A percentile compares a stretch with the other conserved stretches of the same genome.
These are phyloP conservation scores for Rhynchosporium agropyri DNA, from an alignment of 2,329 filamentous ascomycete genomes.

Conservation along the genomic window DNA sequence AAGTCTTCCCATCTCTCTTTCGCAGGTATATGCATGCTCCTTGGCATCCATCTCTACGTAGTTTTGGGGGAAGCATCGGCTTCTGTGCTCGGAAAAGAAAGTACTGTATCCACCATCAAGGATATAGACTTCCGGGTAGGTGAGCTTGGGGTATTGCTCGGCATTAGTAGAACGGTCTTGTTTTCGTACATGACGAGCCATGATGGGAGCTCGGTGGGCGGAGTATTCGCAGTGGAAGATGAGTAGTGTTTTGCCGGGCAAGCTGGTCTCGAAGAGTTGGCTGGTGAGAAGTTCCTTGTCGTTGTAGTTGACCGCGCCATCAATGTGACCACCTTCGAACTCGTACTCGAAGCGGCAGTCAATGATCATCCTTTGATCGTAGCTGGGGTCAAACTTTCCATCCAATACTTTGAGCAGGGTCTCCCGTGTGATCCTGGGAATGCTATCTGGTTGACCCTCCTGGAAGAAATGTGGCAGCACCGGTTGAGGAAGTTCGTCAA, in stretches of 20 bases:
- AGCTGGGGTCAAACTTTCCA: slow-evolving; percentile 75
- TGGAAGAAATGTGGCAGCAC: slow-evolving; percentile 82
- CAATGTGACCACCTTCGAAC: slow-evolving; percentile 94
- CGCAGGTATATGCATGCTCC: slow-evolving; percentile 89
- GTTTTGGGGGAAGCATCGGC: slow-evolving; percentile 87
- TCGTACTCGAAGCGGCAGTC: slow-evolving; percentile 99
- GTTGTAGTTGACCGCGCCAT: slow-evolving; percentile 93
- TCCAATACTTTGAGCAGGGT: slow-evolving; percentile 88
- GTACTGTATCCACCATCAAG: slow-evolving; percentile 94
- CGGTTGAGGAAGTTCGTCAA: slow-evolving; percentile 74
- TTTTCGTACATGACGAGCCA: slow-evolving; percentile 91
- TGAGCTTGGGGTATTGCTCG: slow-evolving; percentile 82
- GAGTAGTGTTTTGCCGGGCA: slow-evolving; percentile 73
- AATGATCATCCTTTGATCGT: slow-evolving; percentile 82
- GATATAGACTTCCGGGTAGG: slow-evolving; percentile 97
- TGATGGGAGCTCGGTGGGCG: slow-evolving; percentile 90
- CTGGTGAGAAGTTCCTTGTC: slow-evolving; percentile 86
- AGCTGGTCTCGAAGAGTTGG: slow-evolving; percentile 71
- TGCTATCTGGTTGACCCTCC: slow-evolving; percentile 78
- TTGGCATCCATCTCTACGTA: slow-evolving; percentile 97
- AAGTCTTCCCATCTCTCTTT: slow-evolving; percentile 90
- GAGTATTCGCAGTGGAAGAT: slow-evolving; percentile 99
- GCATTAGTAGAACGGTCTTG: slow-evolving; percentile 85
- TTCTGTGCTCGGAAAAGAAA: slow-evolving; percentile 80
- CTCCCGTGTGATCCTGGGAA: slow-evolving; percentile 81